A percentile compares a stretch with the other conserved stretches of the same genome.
These are phyloP conservation scores for Brassica incana DNA, from an alignment of 345 rosid species.

Conservation along the genomic window DNA sequence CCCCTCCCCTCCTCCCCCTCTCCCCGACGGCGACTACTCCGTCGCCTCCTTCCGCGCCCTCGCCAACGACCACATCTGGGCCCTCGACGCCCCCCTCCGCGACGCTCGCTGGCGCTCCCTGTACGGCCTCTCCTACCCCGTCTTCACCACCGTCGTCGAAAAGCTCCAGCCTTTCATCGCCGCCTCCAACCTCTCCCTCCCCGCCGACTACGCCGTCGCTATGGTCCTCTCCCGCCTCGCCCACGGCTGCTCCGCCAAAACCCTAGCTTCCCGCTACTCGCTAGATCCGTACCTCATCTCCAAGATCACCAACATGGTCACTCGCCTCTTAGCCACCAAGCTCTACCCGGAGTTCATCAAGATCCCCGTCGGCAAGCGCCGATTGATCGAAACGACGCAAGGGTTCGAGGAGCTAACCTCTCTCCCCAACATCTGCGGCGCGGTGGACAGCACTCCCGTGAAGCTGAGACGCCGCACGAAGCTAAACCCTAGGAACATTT, in stretches of 20 bases:
- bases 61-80: conserved; percentile 88
- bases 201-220: conserved; percentile 93
- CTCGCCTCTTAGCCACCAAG: conserved; percentile 84
- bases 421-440: conserved; percentile 93
- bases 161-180: conserved; percentile 86
- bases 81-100: conserved; percentile 71
- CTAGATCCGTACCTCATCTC: conserved; percentile 90
- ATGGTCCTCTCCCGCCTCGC: conserved; percentile 90
- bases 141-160: conserved; percentile 86
- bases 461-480: conserved; percentile 54
- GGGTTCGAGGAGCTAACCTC: conserved; percentile 89
- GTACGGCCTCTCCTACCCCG: conserved; percentile 86
- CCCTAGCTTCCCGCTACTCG: conserved; percentile 70
- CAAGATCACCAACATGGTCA: conserved; percentile 93
- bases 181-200: conserved; percentile 88
- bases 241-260: conserved; percentile 74
- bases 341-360: conserved; percentile 89
- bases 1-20: conserved; percentile 49
- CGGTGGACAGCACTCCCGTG: conserved; percentile 76
- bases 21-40: conserved; percentile 63
- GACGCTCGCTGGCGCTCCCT: conserved; percentile 91
- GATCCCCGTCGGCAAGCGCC: conserved; percentile 80
- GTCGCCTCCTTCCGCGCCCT: conserved; percentile 88
- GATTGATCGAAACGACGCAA: conserved; percentile 81
- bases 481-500: conserved; percentile 45